These are phyloP conservation scores for Prillingera fragicola DNA, from an alignment of 1,284 basidiomycete genomes.

Conservation along the genomic window DNA sequence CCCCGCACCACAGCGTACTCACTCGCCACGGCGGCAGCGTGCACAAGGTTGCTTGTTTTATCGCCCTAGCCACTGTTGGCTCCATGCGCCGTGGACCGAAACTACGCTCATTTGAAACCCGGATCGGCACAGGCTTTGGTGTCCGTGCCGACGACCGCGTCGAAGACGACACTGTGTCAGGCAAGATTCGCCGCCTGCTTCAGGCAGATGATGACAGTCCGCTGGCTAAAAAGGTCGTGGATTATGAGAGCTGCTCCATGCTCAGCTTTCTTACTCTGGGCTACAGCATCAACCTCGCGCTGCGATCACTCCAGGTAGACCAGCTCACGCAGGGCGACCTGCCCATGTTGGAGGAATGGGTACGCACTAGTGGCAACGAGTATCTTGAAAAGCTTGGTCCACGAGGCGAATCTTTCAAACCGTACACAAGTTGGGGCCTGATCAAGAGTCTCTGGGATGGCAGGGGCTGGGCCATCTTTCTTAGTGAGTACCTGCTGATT, in stretches of 20 bases:
- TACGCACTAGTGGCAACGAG: conserved; percentile 19
- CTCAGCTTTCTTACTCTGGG: conserved; percentile 36
- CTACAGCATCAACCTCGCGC: conserved; percentile 33
- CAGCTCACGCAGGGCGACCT: conserved; percentile 35
- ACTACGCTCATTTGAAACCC: conserved; percentile 28
- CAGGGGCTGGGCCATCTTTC: conserved; percentile 23
- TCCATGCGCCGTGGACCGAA: conserved; percentile 40
- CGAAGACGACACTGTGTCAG: conserved; percentile 5
- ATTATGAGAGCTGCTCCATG: conserved; percentile 40
- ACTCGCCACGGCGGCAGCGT: conserved; percentile 10
- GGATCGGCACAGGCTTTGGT: conserved; percentile 37
- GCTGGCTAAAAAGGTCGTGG: conserved; percentile 33
- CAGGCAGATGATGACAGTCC: conserved; percentile 7
- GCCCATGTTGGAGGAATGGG: conserved; percentile 36
- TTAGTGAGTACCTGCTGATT: conserved; percentile 20
- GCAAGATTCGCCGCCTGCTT: too few species aligned
- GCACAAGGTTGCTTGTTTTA: background rate
- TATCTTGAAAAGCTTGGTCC: conserved; percentile 9
- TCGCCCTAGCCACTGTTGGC: conserved; percentile 20
- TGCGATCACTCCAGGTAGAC: conserved; percentile 23
- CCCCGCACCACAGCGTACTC: conserved; percentile 3
- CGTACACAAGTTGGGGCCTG: conserved; percentile 24
- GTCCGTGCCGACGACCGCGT: conserved; percentile 9
- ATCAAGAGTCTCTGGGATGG: conserved; percentile 32
- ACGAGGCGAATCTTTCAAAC: conserved; percentile 13